These are phyloP conservation scores for Boletus coccyginus DNA, from an alignment of 768 basidiomycete species.

Conservation along the genomic window DNA sequence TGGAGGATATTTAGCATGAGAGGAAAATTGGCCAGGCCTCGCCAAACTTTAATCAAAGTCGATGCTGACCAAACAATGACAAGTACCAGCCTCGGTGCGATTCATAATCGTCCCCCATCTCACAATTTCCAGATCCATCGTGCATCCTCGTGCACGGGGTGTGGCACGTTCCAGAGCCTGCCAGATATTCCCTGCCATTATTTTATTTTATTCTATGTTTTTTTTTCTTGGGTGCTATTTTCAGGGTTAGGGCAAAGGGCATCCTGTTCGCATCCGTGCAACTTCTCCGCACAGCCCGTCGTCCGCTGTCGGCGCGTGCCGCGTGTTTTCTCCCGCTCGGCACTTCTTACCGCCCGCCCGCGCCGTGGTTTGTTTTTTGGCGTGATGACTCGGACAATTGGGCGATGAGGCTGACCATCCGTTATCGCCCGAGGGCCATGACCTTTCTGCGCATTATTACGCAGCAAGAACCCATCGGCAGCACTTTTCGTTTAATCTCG, in stretches of 20 bases:
- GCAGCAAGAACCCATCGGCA: not conserved
- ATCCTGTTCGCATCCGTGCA: not conserved
- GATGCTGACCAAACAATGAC: constrained; percentile 29
- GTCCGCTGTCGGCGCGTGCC: constrained; percentile 17
- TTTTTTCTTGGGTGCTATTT: constrained; percentile 3
- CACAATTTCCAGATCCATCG: constrained; percentile 1
- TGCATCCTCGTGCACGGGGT: not conserved
- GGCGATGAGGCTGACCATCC: not conserved
- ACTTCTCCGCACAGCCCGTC: constrained; percentile 10
- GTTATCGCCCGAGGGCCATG: not conserved
- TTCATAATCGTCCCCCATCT: constrained; percentile 4
- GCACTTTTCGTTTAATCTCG: constrained; percentile 7
- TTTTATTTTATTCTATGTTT: not conserved
- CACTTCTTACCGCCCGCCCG: no score
- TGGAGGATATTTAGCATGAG: constrained; percentile 50
- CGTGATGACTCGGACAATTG: not conserved
- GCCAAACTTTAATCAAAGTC: constrained; percentile 30
- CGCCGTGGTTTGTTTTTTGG: no score
- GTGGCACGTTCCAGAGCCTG: constrained; percentile 14
- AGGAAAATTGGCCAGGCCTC: constrained; percentile 32
- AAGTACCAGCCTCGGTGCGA: constrained; percentile 15
- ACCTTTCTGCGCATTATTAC: constrained; percentile 6
- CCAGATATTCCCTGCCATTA: not conserved
- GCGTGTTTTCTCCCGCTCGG: constrained; percentile 20
- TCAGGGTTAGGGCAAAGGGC: constrained; percentile 31